A percentile compares a stretch with the other conserved stretches of the same genome.
Conservation (phyloP, 2,329 filamentous ascomycete genomes). For the Didymella pinodella region DNA sequence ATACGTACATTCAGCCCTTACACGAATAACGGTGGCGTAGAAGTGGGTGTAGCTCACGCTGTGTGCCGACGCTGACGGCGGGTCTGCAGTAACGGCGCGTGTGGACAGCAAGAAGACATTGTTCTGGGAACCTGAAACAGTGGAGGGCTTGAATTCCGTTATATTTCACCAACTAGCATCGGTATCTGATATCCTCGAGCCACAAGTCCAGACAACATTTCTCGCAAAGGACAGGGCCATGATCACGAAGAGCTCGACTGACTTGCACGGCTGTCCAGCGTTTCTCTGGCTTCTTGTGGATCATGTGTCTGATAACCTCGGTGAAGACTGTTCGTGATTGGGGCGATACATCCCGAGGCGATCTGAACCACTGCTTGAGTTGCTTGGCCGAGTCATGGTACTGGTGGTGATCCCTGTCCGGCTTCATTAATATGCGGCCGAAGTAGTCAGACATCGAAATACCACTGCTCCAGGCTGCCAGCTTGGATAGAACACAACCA, state of each 20-base stretch:
- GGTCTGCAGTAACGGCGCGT: too few relatives aligned
- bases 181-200: neutral
- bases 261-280: neutral
- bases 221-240: neutral
- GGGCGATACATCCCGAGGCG: neutral
- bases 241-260: neutral
- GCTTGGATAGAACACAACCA: conserved; percentile 33
- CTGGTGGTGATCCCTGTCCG: neutral
- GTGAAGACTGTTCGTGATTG: neutral
- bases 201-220: neutral
- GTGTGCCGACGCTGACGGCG: too few relatives aligned
- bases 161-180: neutral
- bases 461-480: conserved; percentile 10
- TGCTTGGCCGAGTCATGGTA: neutral
- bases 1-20: too few relatives aligned
- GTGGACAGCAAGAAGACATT: neutral
- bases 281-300: neutral
- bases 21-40: too few relatives aligned
- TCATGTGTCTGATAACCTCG: neutral
- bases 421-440: neutral
- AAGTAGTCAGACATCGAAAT: neutral
- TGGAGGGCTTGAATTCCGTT: neutral
- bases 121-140: neutral
- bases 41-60: too few relatives aligned
- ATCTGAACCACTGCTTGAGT: neutral